These are phyloP conservation scores for Pyrus bretschneideri DNA, from an alignment of 306 rosid genomes.

Conservation along the genomic window DNA sequence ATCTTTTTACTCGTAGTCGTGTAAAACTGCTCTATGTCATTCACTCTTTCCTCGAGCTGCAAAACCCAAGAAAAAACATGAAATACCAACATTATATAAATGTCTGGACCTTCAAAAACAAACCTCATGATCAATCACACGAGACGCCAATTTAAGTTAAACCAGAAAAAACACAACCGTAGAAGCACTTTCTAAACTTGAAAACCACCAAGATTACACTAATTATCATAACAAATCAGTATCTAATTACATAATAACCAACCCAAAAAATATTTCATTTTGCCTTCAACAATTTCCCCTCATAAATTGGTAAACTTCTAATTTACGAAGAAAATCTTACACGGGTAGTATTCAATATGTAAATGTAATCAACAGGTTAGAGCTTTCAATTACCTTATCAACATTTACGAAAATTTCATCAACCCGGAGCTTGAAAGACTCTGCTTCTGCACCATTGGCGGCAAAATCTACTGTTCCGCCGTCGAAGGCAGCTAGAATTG, in stretches of 20 bases:
- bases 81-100: not conserved
- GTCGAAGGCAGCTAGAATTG: conserved; percentile 20
- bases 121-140: not conserved
- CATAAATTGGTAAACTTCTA: not conserved
- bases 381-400: conserved; percentile 35
- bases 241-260: not conserved
- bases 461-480: conserved; percentile 12
- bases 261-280: not conserved
- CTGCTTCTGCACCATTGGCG: conserved; percentile 26
- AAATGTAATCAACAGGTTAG: not conserved
- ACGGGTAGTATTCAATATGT: not conserved
- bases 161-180: not conserved
- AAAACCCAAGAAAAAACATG: conserved; percentile 10
- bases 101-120: conserved; percentile 3
- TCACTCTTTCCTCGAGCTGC: conserved; percentile 68
- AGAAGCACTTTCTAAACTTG: not conserved
- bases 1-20: conserved; percentile 27
- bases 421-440: conserved; percentile 41
- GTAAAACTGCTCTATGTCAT: conserved; percentile 44
- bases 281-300: not conserved
- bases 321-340: not conserved
- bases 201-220: not conserved
- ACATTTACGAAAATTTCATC: conserved; percentile 45
- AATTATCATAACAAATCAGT: not conserved
- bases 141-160: not conserved